Evolutionary conservation across 2,329 filamentous ascomycete genomes (phyloP), one percentile per base, ranked within the genome.

Genomic region (Nothophaeocryptopus gaeumannii): DNA sequence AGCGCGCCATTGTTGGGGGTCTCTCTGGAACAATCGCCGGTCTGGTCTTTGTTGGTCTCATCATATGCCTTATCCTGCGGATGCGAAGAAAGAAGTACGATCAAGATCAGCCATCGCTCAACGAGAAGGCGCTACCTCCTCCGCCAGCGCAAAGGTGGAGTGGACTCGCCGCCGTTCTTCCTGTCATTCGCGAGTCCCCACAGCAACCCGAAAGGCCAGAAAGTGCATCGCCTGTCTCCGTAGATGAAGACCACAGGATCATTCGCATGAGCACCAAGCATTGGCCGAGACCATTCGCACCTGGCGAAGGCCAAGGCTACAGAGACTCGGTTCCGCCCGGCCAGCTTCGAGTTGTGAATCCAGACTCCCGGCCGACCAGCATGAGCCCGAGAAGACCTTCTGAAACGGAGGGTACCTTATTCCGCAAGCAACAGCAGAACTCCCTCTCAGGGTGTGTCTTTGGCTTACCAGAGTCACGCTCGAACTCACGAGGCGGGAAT

Each of bases 251-350:
- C 26, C 58, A 64, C 45, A 55, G 60, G 34, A 63, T 68, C 36
- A 68, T 69, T 26, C 63, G 64, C 14, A 64, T 68, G 54, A 63
- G 55, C 45, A 59, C 59, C 8, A 50, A 58, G 16, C 64, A 66
- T 43, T 69, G 67, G 67, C 53, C 59, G 15, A 56, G 66, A 30
- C 67, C 67, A 7, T 68, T 60, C 39, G 64, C 64, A 1, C 51
- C 55, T 8, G 60, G 62, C 14, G 59, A 64, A 26, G 62, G 62
- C 11, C 63, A 68, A 54, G 62, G 64, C 29, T 63, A 58, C 47
- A 55, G 64, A 36, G 65, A 67, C 7, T 64, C 62, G 7, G 51
- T 59, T 30, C 57, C 52, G 12, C 55, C 58, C 14, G 59, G 58
- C 8, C 56, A 56, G 32, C 57, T 68, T 13, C 62, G 62, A n/a